These are phyloP conservation scores for Cutaneotrichosporon sp. DNA, from an alignment of 1,284 basidiomycete genomes.

Conservation along the genomic window DNA sequence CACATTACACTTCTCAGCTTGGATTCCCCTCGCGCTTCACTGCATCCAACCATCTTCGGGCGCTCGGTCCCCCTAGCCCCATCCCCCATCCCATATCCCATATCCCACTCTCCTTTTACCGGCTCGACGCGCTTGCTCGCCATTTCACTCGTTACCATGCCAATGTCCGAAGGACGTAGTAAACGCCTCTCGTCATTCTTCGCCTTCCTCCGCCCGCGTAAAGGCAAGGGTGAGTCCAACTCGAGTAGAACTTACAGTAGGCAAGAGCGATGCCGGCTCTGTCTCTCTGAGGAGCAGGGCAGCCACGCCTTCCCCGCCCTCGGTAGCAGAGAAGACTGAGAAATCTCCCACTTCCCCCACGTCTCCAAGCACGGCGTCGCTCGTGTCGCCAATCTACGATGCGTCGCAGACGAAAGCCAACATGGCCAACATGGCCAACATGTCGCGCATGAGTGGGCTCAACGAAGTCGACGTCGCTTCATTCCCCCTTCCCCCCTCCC, in stretches of 20 bases:
- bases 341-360: not conserved
- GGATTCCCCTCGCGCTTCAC: not conserved
- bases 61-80: not conserved
- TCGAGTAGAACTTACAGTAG: not conserved
- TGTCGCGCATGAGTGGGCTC: constrained; percentile 2
- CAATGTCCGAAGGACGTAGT: constrained; percentile 1
- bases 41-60: not conserved
- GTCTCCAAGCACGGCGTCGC: not conserved
- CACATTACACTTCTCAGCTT: not conserved
- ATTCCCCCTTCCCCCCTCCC: constrained; percentile 4
- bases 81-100: too few species aligned
- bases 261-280: not conserved
- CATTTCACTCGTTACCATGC: constrained; percentile 1
- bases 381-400: not conserved
- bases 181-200: not conserved
- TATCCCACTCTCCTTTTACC: not conserved
- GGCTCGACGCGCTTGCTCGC: not conserved
- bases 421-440: not conserved
- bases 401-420: not conserved
- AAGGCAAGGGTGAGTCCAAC: not conserved
- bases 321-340: not conserved
- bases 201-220: constrained; percentile 6
- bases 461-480: constrained; percentile 7
- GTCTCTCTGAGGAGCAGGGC: not conserved
- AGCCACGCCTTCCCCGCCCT: not conserved